Evolutionary conservation across 257 asterid species (phyloP).

Genomic region (Agastache rugosa): DNA sequence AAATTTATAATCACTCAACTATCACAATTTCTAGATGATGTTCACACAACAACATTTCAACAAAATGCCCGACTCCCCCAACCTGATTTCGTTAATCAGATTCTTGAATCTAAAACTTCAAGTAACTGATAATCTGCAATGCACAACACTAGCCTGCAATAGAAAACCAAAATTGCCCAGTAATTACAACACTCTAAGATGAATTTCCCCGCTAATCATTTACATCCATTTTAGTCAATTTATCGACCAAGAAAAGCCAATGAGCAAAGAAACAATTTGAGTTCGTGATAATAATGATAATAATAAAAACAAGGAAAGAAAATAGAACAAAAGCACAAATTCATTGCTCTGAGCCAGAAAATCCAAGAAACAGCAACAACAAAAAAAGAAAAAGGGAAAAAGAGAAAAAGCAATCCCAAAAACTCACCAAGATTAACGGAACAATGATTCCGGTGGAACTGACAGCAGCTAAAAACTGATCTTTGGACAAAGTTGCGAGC

Average conservation of each 20-base stretch:
- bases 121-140: constrained; percentile 23
- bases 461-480: constrained; percentile 36
- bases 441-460: constrained; percentile 1
- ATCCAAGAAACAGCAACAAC: constrained; percentile 13
- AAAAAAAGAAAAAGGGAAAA: not conserved
- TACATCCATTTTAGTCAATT: constrained; percentile 5
- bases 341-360: constrained; percentile 14
- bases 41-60: constrained; percentile 37
- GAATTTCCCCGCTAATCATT: constrained; percentile 14
- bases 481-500: constrained; percentile 22
- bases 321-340: not conserved
- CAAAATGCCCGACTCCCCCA: constrained; percentile 25
- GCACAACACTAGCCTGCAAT: constrained; percentile 35
- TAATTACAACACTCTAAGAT: not conserved
- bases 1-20: constrained; percentile 28
- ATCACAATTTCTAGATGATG: constrained; percentile 32
- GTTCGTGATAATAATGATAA: constrained; percentile 22
- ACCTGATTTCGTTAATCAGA: not conserved
- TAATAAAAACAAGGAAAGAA: not conserved
- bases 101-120: constrained; percentile 25
- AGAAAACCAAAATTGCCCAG: constrained; percentile 16
- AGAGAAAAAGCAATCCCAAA: constrained; percentile 18
- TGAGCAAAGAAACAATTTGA: constrained; percentile 12
- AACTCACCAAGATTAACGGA: constrained; percentile 38
- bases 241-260: constrained; percentile 22